Base-by-base conservation (phyloP, 2,329 filamentous ascomycete species). In the Phaeoacremonium minimum region DNA sequence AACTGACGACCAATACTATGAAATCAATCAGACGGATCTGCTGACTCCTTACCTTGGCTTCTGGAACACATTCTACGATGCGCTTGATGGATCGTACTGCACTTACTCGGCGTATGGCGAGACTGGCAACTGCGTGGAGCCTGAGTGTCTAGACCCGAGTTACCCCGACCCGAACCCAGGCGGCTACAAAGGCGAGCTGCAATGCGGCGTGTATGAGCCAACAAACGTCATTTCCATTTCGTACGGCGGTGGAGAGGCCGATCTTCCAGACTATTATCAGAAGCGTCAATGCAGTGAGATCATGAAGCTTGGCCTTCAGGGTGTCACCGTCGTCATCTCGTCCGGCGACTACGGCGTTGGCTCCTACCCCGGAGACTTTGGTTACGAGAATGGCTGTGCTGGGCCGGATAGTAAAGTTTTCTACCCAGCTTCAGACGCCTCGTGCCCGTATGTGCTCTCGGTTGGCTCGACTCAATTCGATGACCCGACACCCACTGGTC, bases 221-320 rank as follows among this genome's bases (percentile, higher is more conserved):
- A 68, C 71, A 2, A 71, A 75, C 40, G 70, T 75, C n/a, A 62
- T 71, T 32, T 64, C 60, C 8, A 67, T 74, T 32, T 73, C 69
- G 0, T 73, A 73, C 40, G 71, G 70, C 15, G 63, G 64, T 26
- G 58, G 66, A 17, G 71, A 77, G 46, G 51, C 52, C 13, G 63
- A 67, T 5, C 54, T 73, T 7, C 69, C 71, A 0, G 46, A 60
- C 5, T 53, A 51, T 37, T 77, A 77, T 49, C 65, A 70, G 33
- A 51, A 67, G 44, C 53, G 60, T 19, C 58, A 62, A 39, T 67
- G 64, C 45, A 51, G 57, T 30, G 58, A 66, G 33, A 69, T 67
- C 46, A 54, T 71, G 47, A 71, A 73, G 45, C 56, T 73, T 8
- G 68, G 61, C 11, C 51, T 67, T 11, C 59, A 59, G 32, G 66